Conservation (phyloP, 768 basidiomycete genomes). For the Macrolepiota dolichaula region DNA sequence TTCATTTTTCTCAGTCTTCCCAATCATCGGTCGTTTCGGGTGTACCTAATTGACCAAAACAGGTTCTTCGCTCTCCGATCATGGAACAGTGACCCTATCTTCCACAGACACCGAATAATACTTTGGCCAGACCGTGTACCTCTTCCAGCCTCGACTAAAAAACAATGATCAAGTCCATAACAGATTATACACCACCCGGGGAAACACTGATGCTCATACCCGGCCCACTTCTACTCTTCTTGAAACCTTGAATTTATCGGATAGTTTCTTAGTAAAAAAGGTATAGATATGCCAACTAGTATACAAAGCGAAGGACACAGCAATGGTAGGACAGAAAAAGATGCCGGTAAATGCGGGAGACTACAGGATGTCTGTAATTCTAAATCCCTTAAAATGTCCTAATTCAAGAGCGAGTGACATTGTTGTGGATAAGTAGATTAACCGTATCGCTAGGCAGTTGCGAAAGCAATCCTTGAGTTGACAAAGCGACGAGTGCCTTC, state of each 20-base stretch:
- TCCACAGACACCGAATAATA: not conserved
- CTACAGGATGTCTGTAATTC: not conserved
- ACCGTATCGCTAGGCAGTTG: slow-evolving; percentile 52
- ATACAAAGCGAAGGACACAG: not conserved
- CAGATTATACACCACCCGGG: not conserved
- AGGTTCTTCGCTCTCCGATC: not conserved
- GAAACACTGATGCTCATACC: not conserved
- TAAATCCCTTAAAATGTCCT: not conserved
- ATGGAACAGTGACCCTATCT: not conserved
- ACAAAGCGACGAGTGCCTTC: slow-evolving; percentile 62
- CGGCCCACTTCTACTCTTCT: no score
- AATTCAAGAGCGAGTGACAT: slow-evolving; percentile 43
- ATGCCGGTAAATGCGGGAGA: not conserved
- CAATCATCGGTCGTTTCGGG: not conserved
- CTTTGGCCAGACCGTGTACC: not conserved
- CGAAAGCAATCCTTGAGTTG: slow-evolving; percentile 46
- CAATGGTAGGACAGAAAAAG: not conserved
- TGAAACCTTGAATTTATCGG: no score
- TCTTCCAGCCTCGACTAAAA: not conserved
- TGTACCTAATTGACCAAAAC: not conserved
- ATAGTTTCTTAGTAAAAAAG: not conserved
- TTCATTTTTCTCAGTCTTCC: not conserved
- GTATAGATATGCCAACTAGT: not conserved
- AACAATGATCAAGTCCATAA: not conserved
- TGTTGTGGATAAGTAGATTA: slow-evolving; percentile 82